These are phyloP conservation scores for Pisolithus thermaeus DNA, from an alignment of 1,284 basidiomycete genomes.

Conservation along the genomic window DNA sequence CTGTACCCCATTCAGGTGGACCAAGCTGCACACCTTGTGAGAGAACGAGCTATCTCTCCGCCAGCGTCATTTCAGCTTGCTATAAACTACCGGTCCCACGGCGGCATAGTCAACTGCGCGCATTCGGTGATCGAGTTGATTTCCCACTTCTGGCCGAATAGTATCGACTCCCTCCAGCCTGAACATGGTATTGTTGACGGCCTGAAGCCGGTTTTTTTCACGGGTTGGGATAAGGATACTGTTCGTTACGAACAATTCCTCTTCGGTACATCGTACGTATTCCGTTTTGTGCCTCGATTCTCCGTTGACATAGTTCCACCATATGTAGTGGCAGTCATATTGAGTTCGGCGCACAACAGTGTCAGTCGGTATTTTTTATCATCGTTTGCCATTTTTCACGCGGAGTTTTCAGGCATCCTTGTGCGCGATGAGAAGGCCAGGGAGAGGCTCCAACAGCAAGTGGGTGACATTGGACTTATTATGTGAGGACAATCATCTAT, in stretches of 20 bases:
- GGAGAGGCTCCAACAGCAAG: constrained; percentile 41
- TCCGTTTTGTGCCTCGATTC: not conserved
- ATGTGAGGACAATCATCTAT: constrained; percentile 36
- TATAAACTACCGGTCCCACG: constrained; percentile 67
- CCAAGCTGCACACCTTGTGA: constrained; percentile 9
- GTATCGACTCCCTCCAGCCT: constrained; percentile 54
- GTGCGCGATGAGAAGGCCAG: constrained; percentile 56
- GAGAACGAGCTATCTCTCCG: constrained; percentile 14
- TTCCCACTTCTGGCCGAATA: constrained; percentile 54
- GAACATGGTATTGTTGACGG: constrained; percentile 59
- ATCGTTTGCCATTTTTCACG: not conserved
- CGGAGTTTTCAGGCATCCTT: constrained; percentile 47
- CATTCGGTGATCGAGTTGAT: constrained; percentile 59
- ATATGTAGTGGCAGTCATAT: constrained; percentile 31
- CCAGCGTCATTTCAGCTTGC: constrained; percentile 56
- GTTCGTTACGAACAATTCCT: constrained; percentile 54
- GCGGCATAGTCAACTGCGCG: constrained; percentile 65
- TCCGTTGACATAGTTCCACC: constrained; percentile 3
- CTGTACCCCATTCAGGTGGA: constrained; percentile 13
- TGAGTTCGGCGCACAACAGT: constrained; percentile 45
- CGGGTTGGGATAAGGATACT: constrained; percentile 46
- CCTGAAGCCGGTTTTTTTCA: constrained; percentile 54
- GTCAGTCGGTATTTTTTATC: constrained; percentile 28
- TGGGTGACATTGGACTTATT: constrained; percentile 60
- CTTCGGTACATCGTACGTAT: constrained; percentile 41